These are phyloP conservation scores for Tricholoma terreum DNA, from an alignment of 768 basidiomycete species.

Conservation along the genomic window DNA sequence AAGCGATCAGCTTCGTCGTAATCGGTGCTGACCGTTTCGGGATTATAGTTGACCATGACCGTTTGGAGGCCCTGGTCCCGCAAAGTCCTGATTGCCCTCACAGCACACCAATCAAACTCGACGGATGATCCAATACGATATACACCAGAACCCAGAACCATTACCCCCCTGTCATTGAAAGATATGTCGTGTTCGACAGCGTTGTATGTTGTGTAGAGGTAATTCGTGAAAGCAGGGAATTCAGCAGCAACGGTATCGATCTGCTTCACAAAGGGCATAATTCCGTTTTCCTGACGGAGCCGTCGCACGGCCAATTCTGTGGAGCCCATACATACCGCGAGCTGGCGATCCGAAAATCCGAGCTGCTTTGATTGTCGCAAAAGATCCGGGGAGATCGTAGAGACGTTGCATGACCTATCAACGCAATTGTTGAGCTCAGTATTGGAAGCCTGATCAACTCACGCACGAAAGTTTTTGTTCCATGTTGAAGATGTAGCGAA, in stretches of 20 bases:
- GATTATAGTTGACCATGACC: conserved; percentile 99
- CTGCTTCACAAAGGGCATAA: conserved; percentile 94
- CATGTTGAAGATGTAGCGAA: conserved; percentile 80
- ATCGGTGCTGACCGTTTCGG: conserved; percentile 98
- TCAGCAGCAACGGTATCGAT: conserved; percentile 99
- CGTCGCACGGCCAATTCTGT: conserved; percentile 92
- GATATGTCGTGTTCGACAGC: conserved; percentile 89
- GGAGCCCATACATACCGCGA: conserved; percentile 79
- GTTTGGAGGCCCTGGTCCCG: conserved; percentile 94
- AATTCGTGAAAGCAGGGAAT: conserved; percentile 98
- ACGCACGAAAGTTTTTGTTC: conserved; percentile 75
- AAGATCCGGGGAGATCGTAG: conserved; percentile 56
- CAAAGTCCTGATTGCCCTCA: conserved; percentile 92
- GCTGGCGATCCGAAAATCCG: conserved; percentile 93
- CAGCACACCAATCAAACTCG: conserved; percentile 99
- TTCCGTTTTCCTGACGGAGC: conserved; percentile 77
- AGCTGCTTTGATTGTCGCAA: conserved; percentile 87
- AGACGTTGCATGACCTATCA: conserved; percentile 57
- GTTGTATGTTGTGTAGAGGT: conserved; percentile 97
- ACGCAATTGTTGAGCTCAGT: conserved; percentile 5
- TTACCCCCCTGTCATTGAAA: conserved; percentile 90
- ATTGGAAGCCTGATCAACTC: not conserved
- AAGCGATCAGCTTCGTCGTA: conserved; percentile 98
- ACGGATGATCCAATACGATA: conserved; percentile 99
- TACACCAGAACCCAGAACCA: conserved; percentile 97